Conservation (phyloP, 768 basidiomycete genomes). For the Atractiella rhizophila region DNA sequence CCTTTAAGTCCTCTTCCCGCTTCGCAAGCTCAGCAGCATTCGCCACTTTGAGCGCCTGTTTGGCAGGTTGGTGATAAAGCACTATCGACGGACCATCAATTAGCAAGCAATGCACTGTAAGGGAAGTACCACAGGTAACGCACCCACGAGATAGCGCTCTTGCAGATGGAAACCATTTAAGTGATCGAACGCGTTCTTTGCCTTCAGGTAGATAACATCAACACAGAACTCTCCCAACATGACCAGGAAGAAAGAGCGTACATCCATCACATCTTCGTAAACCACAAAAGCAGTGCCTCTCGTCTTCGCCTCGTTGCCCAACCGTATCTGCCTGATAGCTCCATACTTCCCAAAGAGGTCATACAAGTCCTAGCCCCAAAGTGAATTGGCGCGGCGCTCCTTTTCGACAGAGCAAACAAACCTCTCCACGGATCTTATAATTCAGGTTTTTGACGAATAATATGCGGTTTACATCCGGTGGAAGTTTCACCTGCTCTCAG, state of each 20-base stretch:
- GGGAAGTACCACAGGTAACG: slow-evolving; percentile 10
- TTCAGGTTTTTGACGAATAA: slow-evolving; percentile 82
- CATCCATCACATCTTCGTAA: slow-evolving; percentile 88
- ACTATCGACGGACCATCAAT: slow-evolving; percentile 25
- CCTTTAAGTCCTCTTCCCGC: slow-evolving; percentile 67
- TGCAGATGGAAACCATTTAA: slow-evolving; percentile 93
- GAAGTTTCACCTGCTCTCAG: too few species aligned
- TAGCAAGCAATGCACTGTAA: background rate
- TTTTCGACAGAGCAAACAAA: background rate
- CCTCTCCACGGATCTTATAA: slow-evolving; percentile 43
- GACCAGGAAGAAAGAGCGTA: slow-evolving; percentile 23
- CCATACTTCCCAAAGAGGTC: slow-evolving; percentile 96
- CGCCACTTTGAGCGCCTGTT: slow-evolving; percentile 76
- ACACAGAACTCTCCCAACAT: background rate
- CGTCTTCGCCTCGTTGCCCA: slow-evolving; percentile 74
- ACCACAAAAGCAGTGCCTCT: slow-evolving; percentile 93
- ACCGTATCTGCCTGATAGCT: slow-evolving; percentile 77
- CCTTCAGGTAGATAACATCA: slow-evolving; percentile 27
- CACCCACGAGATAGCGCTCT: slow-evolving; percentile 79
- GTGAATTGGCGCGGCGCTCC: background rate
- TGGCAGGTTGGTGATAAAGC: slow-evolving; percentile 90
- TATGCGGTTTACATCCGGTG: slow-evolving; percentile 71
- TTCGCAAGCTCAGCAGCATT: slow-evolving; percentile 73
- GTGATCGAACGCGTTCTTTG: slow-evolving; percentile 87
- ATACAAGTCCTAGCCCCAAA: slow-evolving; percentile 29